These are phyloP conservation scores for Coix lacrymajobi DNA, from an alignment of 176 grass and related monocot species.

Conservation along the genomic window DNA sequence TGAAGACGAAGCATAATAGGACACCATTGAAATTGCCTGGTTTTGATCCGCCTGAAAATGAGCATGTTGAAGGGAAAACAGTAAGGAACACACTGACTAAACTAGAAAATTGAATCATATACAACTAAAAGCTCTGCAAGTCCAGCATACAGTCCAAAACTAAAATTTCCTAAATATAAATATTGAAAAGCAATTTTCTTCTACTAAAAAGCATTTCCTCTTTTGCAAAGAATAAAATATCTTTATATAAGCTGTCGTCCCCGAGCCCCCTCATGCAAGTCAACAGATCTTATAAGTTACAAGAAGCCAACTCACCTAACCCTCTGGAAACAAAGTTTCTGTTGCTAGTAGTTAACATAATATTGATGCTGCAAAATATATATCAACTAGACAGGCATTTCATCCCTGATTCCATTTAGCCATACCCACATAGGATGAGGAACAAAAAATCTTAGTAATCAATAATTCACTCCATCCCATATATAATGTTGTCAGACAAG, in stretches of 20 bases:
- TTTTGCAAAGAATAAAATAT: constrained; percentile 6
- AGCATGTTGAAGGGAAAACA: constrained; percentile 17
- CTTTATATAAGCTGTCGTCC: not conserved
- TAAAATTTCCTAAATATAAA: constrained; percentile 4
- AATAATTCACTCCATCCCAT: not conserved
- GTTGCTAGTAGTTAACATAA: not conserved
- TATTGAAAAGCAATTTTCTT: not conserved
- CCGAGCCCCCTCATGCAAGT: not conserved
- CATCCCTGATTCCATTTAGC: not conserved
- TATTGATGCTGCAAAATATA: not conserved
- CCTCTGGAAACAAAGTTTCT: not conserved
- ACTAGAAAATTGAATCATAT: not conserved
- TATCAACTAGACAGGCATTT: not conserved
- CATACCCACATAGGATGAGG: not conserved
- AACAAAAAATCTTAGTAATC: not conserved
- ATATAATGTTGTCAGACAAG: not conserved
- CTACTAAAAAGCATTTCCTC: not conserved
- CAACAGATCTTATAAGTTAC: not conserved
- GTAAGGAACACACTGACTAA: constrained; percentile 9
- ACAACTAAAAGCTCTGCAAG: not conserved
- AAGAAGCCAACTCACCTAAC: not conserved
- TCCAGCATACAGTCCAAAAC: not conserved
- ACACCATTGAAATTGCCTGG: constrained; percentile 95
- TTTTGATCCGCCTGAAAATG: constrained; percentile 75
- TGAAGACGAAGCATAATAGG: constrained; percentile 81